A percentile compares a stretch with the other conserved stretches of the same genome.
These are phyloP conservation scores for Datisca glomerata DNA, from an alignment of 306 rosid species.

Conservation along the genomic window DNA sequence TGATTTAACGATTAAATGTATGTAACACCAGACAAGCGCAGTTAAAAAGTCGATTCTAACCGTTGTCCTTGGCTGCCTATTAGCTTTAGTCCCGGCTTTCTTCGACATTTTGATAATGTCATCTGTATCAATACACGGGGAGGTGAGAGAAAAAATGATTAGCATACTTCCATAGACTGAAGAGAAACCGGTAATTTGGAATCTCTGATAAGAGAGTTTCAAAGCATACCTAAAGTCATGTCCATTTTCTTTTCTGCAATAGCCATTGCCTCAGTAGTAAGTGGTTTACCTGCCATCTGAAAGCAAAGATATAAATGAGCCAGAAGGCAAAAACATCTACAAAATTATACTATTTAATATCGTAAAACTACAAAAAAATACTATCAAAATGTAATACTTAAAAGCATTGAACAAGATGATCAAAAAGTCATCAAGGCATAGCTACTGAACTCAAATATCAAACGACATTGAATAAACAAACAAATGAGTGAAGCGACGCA, in stretches of 20 bases:
- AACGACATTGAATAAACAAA: too few species aligned
- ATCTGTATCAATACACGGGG: constrained; percentile 22
- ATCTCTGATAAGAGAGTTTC: too few species aligned
- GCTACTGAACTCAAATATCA: too few species aligned
- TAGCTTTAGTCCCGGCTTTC: constrained; percentile 17
- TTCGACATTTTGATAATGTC: constrained; percentile 83
- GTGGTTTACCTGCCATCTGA: constrained; percentile 81
- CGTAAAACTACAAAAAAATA: too few species aligned
- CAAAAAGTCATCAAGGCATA: too few species aligned
- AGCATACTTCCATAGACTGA: too few species aligned
- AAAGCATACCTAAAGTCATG: constrained; percentile 62
- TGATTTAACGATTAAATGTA: not conserved
- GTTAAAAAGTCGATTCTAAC: constrained; percentile 22
- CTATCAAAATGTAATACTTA: too few species aligned
- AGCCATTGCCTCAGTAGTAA: constrained; percentile 60
- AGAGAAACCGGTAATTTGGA: too few species aligned
- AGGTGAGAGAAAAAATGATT: not conserved
- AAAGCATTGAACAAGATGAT: too few species aligned
- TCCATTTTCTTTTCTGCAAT: constrained; percentile 97
- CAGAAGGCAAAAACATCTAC: not conserved
- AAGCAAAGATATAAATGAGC: not conserved
- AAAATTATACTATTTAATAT: too few species aligned
- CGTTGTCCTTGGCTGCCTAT: constrained; percentile 36
- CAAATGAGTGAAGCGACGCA: too few species aligned
- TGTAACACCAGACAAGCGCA: not conserved